A percentile compares a stretch with the other conserved stretches of the same genome.
Conservation (phyloP, 805 yeast species). For the Zygoascus bituminiphila region DNA sequence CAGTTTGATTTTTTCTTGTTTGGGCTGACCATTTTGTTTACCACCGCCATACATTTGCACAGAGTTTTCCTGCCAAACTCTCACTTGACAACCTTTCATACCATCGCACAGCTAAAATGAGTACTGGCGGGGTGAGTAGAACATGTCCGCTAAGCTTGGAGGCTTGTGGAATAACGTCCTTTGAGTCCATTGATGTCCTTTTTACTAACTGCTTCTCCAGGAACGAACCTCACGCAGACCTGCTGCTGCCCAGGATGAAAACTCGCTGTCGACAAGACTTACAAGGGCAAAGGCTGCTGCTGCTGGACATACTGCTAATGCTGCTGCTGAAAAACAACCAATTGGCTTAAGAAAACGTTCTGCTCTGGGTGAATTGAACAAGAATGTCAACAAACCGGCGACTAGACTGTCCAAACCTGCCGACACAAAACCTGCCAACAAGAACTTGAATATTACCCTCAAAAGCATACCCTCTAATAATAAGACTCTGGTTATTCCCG, state of each 20-base stretch:
- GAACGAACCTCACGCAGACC: slow-evolving; percentile 2
- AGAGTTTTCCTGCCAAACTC: not conserved
- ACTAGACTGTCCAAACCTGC: slow-evolving; percentile 2
- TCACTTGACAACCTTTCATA: not conserved
- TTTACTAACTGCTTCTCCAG: not conserved
- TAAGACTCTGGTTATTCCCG: not conserved
- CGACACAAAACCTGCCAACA: not conserved
- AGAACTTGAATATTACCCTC: not conserved
- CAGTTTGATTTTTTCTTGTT: not conserved
- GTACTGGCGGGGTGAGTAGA: not conserved
- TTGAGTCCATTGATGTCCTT: not conserved
- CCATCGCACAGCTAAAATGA: not conserved
- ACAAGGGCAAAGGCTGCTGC: slow-evolving; percentile 8
- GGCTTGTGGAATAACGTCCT: no score
- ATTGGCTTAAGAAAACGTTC: slow-evolving; percentile 6
- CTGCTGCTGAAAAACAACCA: not conserved
- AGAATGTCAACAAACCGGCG: slow-evolving; percentile 2
- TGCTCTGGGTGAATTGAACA: slow-evolving; percentile 2
- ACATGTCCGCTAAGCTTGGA: no score
- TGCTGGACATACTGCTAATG: not conserved
- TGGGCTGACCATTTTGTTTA: not conserved
- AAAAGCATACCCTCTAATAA: not conserved
- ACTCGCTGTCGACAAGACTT: slow-evolving; percentile 2
- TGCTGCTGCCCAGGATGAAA: slow-evolving; percentile 6
- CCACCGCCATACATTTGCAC: not conserved